These are phyloP conservation scores for Pseudohyphozyma bogoriensis DNA, from an alignment of 768 basidiomycete genomes.

Conservation along the genomic window DNA sequence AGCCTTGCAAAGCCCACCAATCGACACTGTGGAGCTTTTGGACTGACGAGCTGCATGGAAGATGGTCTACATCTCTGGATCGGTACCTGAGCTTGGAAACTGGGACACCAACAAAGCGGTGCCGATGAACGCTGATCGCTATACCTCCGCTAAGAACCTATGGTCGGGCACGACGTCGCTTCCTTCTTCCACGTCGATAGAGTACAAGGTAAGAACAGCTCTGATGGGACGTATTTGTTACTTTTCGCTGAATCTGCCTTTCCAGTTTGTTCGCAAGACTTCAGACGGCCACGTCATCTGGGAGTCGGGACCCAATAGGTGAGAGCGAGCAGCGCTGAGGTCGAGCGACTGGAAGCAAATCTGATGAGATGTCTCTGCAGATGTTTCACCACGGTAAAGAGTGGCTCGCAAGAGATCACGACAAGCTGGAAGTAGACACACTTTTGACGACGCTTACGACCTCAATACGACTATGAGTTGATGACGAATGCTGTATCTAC, in stretches of 20 bases:
- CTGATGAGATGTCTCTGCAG: too few species aligned
- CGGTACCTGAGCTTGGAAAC: neutral
- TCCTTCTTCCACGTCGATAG: neutral
- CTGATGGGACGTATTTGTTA: neutral
- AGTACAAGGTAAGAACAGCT: neutral
- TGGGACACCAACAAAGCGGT: neutral
- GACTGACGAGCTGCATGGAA: neutral
- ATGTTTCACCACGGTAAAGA: too few species aligned
- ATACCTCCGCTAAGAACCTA: neutral
- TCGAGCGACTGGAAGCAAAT: too few species aligned
- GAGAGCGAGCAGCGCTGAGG: too few species aligned
- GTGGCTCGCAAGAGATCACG: too few species aligned
- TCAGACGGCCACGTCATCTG: neutral
- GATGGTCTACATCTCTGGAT: neutral
- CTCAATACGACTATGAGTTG: too few species aligned
- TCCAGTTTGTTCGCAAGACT: conserved; percentile 1
- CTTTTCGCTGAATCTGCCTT: neutral
- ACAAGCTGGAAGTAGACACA: too few species aligned
- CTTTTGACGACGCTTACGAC: too few species aligned
- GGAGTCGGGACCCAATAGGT: conserved; percentile 2
- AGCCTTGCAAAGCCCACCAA: neutral
- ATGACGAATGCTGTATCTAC: too few species aligned
- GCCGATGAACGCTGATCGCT: neutral
- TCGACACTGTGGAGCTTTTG: neutral
- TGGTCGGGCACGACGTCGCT: neutral